These are phyloP conservation scores for Climacium dendroides DNA, from an alignment of 225 moss, liverwort and hornwort species.

Conservation along the genomic window DNA sequence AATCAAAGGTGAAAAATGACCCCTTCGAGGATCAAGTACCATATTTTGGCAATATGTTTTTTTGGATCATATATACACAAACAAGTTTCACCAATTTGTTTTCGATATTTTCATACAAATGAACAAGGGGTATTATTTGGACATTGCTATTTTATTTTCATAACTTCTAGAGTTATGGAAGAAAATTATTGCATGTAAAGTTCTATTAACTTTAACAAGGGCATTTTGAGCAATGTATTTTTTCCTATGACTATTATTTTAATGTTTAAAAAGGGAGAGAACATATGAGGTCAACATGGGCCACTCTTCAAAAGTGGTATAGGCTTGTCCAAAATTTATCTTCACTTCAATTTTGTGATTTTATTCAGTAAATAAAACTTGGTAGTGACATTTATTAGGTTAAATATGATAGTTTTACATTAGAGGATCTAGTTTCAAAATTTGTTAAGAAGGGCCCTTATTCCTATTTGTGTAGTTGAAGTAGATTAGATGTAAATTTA, in stretches of 20 bases:
- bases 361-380: not conserved
- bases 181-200: not conserved
- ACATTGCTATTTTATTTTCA: no score
- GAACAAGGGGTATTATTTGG: no score
- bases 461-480: not conserved
- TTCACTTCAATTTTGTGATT: not conserved
- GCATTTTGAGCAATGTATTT: no score
- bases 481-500: no score
- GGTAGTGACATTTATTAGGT: not conserved
- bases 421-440: not conserved
- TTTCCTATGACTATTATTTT: not conserved
- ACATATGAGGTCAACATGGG: fast-evolving
- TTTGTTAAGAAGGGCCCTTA: not conserved
- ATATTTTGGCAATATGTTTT: no score
- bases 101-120: no score
- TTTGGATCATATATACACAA: no score
- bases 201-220: not conserved
- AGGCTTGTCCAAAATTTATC: not conserved
- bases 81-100: no score
- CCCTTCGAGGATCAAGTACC: no score
- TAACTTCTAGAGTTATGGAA: not conserved
- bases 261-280: not conserved
- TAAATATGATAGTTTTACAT: not conserved
- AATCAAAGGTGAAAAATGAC: no score
- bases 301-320: not conserved